These are phyloP conservation scores for Malassezia slooffiae DNA, from an alignment of 1,284 basidiomycete species.

Conservation along the genomic window DNA sequence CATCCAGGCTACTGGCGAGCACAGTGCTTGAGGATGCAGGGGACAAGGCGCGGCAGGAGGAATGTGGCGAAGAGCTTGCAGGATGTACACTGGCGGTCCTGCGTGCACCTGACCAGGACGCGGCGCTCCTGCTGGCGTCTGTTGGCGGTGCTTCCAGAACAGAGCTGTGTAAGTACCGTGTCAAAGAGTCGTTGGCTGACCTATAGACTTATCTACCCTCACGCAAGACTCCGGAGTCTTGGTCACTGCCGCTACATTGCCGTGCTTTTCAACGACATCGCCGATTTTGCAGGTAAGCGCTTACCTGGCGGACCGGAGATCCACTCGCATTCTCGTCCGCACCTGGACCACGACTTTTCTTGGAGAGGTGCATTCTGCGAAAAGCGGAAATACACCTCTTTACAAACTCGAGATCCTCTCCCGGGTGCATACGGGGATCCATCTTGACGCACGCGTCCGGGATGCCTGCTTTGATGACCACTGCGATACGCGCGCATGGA, in stretches of 20 bases:
- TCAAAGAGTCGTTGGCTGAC: too few species aligned
- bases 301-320: background rate
- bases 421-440: too few species aligned
- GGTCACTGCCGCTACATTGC: background rate
- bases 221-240: background rate
- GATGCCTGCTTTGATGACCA: too few species aligned
- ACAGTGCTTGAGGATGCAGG: constrained; percentile 10
- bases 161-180: constrained; percentile 3
- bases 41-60: background rate
- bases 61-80: background rate
- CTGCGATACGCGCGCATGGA: too few species aligned
- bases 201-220: too few species aligned
- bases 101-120: background rate
- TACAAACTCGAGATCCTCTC: too few species aligned
- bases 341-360: constrained; percentile 1
- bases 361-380: too few species aligned
- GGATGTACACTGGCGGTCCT: constrained; percentile 1
- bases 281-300: constrained; percentile 9
- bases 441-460: too few species aligned
- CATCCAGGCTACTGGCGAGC: constrained; percentile 5
- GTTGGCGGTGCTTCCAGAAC: constrained; percentile 5
- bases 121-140: background rate
- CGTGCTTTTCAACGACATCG: background rate
- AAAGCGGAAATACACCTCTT: too few species aligned
- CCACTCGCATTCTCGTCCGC: background rate